These are phyloP conservation scores for Quercus mongolica DNA, from an alignment of 306 rosid genomes.

Conservation along the genomic window DNA sequence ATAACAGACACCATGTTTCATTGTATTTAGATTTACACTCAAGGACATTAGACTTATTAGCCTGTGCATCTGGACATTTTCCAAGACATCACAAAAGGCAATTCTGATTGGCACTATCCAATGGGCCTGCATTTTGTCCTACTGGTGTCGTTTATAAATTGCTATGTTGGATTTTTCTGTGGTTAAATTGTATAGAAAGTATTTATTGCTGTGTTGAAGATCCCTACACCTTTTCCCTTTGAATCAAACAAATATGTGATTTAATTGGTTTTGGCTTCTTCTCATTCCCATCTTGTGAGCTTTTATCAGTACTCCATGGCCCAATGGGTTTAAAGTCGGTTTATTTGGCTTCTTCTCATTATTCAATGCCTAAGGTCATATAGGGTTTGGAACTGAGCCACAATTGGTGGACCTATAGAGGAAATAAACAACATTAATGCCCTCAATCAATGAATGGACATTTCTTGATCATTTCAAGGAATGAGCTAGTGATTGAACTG, in stretches of 20 bases:
- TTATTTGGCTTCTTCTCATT: not conserved
- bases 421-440: not conserved
- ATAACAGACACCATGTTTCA: no score
- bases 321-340: not conserved
- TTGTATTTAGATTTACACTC: no score
- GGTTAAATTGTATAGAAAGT: constrained; percentile 8
- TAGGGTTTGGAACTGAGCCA: not conserved
- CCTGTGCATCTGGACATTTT: no score
- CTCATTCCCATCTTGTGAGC: constrained; percentile 45
- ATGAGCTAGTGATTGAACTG: not conserved
- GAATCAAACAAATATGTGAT: constrained; percentile 8
- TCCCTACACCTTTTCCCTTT: constrained; percentile 29
- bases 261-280: constrained; percentile 40
- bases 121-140: not conserved
- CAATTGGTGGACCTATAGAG: constrained; percentile 1
- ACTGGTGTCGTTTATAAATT: not conserved
- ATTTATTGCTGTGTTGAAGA: constrained; percentile 5
- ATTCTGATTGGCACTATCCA: constrained; percentile 1
- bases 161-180: constrained; percentile 1
- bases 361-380: not conserved
- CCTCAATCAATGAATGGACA: not conserved
- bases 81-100: constrained; percentile 15
- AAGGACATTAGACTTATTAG: no score
- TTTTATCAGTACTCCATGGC: constrained; percentile 7
- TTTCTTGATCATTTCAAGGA: not conserved